A percentile compares a stretch with the other conserved stretches of the same genome.
These are phyloP conservation scores for Kodamaea laetipori DNA, from an alignment of 805 yeast genomes.

Conservation along the genomic window DNA sequence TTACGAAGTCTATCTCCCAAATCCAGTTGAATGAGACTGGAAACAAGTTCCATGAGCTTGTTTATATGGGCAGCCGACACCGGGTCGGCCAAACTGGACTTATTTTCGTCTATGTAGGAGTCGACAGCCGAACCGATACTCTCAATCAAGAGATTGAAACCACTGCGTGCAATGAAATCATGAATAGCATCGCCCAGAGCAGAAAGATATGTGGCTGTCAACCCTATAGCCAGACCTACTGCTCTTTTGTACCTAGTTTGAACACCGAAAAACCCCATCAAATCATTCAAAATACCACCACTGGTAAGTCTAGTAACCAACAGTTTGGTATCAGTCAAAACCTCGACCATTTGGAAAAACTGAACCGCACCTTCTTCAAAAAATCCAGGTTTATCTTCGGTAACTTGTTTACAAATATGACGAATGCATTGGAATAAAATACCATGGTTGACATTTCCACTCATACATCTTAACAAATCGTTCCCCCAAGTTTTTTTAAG, in stretches of 20 bases:
- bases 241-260: conserved; percentile 58
- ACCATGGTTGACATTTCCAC: conserved; percentile 89
- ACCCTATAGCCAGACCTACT: conserved; percentile 48
- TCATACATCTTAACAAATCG: conserved; percentile 73
- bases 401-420: conserved; percentile 52
- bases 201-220: conserved; percentile 50
- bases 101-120: conserved; percentile 57
- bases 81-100: conserved; percentile 32
- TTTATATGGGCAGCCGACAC: not conserved
- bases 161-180: conserved; percentile 66
- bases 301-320: conserved; percentile 59
- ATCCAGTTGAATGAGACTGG: conserved; percentile 66
- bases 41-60: conserved; percentile 57
- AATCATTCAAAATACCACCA: conserved; percentile 73
- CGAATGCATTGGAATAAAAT: conserved; percentile 71
- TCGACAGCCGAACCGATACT: conserved; percentile 64
- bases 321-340: conserved; percentile 57
- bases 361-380: conserved; percentile 49
- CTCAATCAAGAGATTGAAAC: conserved; percentile 62
- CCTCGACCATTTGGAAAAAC: conserved; percentile 63
- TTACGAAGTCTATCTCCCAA: conserved; percentile 84
- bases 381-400: conserved; percentile 22
- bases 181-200: conserved; percentile 52
- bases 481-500: conserved; percentile 68
- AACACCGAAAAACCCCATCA: conserved; percentile 60